Evolutionary conservation across 2,329 filamentous ascomycete species (phyloP), one percentile per base, ranked within the genome.

Genomic region (Calonectria honghensis): DNA sequence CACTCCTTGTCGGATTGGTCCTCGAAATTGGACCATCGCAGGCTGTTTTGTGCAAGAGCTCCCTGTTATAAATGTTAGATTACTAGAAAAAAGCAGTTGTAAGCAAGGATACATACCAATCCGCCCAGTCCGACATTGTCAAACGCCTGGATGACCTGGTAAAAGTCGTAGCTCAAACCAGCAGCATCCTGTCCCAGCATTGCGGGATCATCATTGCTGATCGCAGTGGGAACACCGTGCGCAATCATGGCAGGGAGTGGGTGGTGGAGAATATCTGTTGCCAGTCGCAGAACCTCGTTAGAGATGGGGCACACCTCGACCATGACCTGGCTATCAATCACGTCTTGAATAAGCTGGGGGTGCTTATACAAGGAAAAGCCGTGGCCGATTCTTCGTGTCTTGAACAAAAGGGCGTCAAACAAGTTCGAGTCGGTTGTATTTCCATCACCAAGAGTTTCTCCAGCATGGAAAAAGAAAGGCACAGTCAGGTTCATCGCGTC

Each of bases 381-480:
- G 75, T 94, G 92, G 0, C 93, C 93, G 51, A 94, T 93, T 35
- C 93, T 88, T 48, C 92, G 86, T 0, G 91, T 92, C 1, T 92
- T 91, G 18, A 94, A 87, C 14, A 94, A 82, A 27, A 94, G 88
- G 1, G 92, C 92, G 81, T 94, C 93, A 81, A 93, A 94, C 7
- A 94, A 87, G 78, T 94, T 94, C 75, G 91, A 87, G 75, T 94
- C 92, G 0, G 89, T 88, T 4, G 85, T 85, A 77, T 92, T 89
- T 31, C 91, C 92, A 73, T 93, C 91, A 14, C 91, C 91, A 3
- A 93, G 87, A 18, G 90, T 92, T 81, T 94, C 92, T 67, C 92
- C 93, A 0, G 92, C 92, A 79, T 94, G 93, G 85, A 94, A 94
- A 85, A 93, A 93, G 86, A 94, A 94, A 0, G 93, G 93, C n/a